A percentile compares a stretch with the other conserved stretches of the same genome.
These are phyloP conservation scores for Aureobasidium sp. DNA, from an alignment of 2,329 filamentous ascomycete species.

Conservation along the genomic window DNA sequence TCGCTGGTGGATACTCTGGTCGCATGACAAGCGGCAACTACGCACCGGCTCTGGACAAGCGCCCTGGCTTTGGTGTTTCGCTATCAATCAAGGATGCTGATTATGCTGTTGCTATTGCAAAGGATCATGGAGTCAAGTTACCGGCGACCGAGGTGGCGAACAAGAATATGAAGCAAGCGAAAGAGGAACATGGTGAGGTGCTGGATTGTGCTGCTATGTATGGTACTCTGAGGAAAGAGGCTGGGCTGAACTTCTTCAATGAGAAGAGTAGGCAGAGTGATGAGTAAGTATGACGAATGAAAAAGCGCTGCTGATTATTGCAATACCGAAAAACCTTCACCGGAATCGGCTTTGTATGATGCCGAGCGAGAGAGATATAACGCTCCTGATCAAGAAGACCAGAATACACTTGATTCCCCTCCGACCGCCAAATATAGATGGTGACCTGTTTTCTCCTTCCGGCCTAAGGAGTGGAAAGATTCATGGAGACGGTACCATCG, in stretches of 20 bases:
- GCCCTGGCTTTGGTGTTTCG: constrained; percentile 23
- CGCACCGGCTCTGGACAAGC: constrained; percentile 37
- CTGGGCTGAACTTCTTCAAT: constrained; percentile 19
- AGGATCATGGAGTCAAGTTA: constrained; percentile 19
- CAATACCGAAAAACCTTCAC: neutral
- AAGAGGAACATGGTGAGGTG: constrained; percentile 10
- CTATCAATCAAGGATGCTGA: constrained; percentile 25
- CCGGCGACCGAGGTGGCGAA: constrained; percentile 21
- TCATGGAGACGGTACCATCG: too few relatives aligned
- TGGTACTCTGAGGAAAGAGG: constrained; percentile 14
- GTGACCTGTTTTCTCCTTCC: too few relatives aligned
- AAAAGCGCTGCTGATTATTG: neutral
- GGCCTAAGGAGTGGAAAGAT: too few relatives aligned
- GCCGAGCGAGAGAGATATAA: too few relatives aligned
- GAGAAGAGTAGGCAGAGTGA: constrained; percentile 22
- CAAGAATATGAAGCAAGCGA: constrained; percentile 24
- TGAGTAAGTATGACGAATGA: constrained; percentile 3
- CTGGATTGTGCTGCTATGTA: constrained; percentile 21
- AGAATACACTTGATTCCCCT: too few relatives aligned
- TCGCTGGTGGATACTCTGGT: constrained; percentile 48
- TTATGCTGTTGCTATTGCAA: constrained; percentile 23
- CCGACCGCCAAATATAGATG: too few relatives aligned
- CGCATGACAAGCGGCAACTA: constrained; percentile 49
- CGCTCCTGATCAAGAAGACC: too few relatives aligned
- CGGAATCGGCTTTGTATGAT: neutral